phyloP scores from a whole-genome alignment of 2,329 filamentous ascomycete genomes.

The Epichloe sibirici region DNA sequence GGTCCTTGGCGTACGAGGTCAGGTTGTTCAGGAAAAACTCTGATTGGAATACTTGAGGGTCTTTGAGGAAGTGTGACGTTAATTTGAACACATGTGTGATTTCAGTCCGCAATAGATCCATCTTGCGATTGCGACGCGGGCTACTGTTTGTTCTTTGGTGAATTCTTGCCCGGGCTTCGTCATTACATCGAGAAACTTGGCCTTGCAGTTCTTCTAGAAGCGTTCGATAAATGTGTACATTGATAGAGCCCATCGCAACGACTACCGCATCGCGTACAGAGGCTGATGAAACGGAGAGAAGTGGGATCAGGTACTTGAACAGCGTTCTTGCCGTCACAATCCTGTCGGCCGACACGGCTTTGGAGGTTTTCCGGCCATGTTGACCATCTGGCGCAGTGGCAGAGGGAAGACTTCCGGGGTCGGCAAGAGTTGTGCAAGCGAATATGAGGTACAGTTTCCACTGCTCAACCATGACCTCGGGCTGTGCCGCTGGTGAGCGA shows the following conservation, averaged over 20 bases:
- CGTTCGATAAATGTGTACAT: conserved; percentile 83
- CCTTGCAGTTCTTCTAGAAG: conserved; percentile 82
- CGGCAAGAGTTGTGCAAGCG: conserved; percentile 87
- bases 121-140: conserved; percentile 68
- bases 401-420: conserved; percentile 49
- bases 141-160: conserved; percentile 80
- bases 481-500: conserved; percentile 56
- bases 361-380: conserved; percentile 73
- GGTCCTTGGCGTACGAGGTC: conserved; percentile 77
- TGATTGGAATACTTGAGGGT: conserved; percentile 67
- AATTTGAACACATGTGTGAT: conserved; percentile 94
- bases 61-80: conserved; percentile 77
- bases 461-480: conserved; percentile 85
- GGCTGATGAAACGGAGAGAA: conserved; percentile 67
- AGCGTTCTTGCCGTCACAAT: conserved; percentile 79
- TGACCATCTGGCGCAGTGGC: conserved; percentile 43
- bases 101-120: conserved; percentile 80
- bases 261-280: conserved; percentile 86
- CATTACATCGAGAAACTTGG: conserved; percentile 73
- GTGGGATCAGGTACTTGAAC: conserved; percentile 83
- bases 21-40: conserved; percentile 87
- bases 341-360: conserved; percentile 53
- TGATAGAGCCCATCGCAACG: conserved; percentile 84
- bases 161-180: conserved; percentile 75
- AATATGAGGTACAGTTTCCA: conserved; percentile 98